Evolutionary conservation across 1,139 yeast species (phyloP), one percentile per base, ranked within the genome.

Genomic region (Spathaspora sp.): DNA sequence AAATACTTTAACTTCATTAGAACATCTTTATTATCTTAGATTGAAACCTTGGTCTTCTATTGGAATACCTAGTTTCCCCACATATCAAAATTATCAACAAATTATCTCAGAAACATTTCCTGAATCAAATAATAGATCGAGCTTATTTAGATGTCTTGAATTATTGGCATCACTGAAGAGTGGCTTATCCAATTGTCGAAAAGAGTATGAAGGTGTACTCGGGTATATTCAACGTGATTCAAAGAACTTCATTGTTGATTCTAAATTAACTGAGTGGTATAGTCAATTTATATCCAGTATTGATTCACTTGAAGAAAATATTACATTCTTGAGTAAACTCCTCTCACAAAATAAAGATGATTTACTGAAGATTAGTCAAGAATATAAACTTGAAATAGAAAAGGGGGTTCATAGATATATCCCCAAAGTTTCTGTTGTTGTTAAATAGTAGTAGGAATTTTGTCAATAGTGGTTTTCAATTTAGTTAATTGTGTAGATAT

Each of bases 31-130:
- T 61, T 71, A 78, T 18, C 67, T 90, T 40, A 77, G 97, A 53
- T 80, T 90, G 78, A 90, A 89, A 60, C 84, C 95, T 2, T 89
- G 88, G 70, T 81, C 88, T 15, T 79, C 91, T 0, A 86, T 91
- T 15, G 97, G 96, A 0, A 84, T 84, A 5, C 97, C 98, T 0
- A 75, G 73, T 26, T 60, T 78, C 43, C 88, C 93, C 2, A 61
- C 70, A 0, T 84, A 67, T 56, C 61, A 65, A 9, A 67, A 67
- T 39, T 74, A 64, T 50, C 47, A 44, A 44, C 29, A 44, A n/a
- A 34, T 42, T 11, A 41, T 51, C 24, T 25, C 41, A 3, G 16
- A 31, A 15, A 51, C 53, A 8, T 18, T 39, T 23, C 45, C 51
- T 9, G 51, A 46, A 4, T 7, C 38, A 16, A 31, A 39, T 24